A percentile compares a stretch with the other conserved stretches of the same genome.
Evolutionary conservation across 2,329 filamentous ascomycete species (phyloP).

Genomic region (Cordyceps tenuipes): DNA sequence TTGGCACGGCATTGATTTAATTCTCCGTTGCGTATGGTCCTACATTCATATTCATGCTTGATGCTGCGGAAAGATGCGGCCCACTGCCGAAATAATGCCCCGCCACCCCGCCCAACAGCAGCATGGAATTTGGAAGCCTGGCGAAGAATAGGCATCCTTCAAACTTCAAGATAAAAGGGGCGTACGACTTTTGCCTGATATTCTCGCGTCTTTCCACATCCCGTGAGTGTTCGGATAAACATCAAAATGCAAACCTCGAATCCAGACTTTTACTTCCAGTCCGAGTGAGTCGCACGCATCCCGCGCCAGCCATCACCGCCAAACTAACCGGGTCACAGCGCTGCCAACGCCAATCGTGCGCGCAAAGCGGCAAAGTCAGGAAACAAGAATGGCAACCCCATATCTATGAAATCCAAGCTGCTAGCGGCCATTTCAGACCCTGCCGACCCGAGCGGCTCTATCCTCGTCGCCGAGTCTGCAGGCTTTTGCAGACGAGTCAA

Average conservation of each 20-base stretch:
- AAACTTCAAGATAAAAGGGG: background rate
- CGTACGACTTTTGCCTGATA: background rate
- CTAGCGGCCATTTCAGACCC: slow-evolving; percentile 66
- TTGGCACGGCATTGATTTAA: no score
- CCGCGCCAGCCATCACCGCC: slow-evolving; percentile 21
- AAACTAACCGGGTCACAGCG: slow-evolving; percentile 27
- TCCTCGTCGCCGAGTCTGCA: slow-evolving; percentile 84
- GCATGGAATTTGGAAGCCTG: slow-evolving; percentile 8
- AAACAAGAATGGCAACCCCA: slow-evolving; percentile 77
- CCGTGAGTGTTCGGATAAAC: background rate
- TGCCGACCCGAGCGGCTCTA: slow-evolving; percentile 41
- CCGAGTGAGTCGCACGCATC: slow-evolving; percentile 53
- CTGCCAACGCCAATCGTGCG: slow-evolving; percentile 37
- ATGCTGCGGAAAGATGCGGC: background rate
- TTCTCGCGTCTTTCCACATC: background rate
- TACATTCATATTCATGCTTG: background rate
- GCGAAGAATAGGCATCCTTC: slow-evolving; percentile 8
- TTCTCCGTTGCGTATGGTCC: background rate
- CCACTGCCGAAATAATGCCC: background rate
- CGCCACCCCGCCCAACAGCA: slow-evolving; percentile 4
- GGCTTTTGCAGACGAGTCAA: slow-evolving; percentile 67
- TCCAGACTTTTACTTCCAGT: slow-evolving; percentile 83
- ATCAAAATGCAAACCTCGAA: slow-evolving; percentile 54
- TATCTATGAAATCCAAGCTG: slow-evolving; percentile 77
- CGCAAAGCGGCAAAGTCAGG: slow-evolving; percentile 61